A percentile compares a stretch with the other conserved stretches of the same genome.
Evolutionary conservation across 495 filamentous ascomycete genomes (phyloP).

Genomic region (Penicillium goetzii): DNA sequence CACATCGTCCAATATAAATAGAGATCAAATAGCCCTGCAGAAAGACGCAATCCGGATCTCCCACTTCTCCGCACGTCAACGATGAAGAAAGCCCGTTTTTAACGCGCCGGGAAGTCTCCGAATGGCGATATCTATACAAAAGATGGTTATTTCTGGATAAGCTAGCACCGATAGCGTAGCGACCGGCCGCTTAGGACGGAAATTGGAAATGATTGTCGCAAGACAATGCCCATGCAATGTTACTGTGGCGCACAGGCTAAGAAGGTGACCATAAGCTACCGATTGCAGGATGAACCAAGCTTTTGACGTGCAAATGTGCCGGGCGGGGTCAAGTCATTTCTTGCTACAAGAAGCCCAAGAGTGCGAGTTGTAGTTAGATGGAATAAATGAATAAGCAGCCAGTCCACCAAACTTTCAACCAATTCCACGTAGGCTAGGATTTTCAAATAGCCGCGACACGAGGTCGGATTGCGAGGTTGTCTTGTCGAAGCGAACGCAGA

Average conservation of each 20-base stretch:
- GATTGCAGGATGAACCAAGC: constrained; percentile 1
- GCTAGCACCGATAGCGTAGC: not conserved
- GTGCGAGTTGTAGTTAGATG: not conserved
- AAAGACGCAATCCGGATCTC: constrained; percentile 6
- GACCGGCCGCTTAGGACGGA: not conserved
- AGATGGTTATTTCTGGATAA: not conserved
- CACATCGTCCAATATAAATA: not conserved
- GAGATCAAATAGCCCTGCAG: not conserved
- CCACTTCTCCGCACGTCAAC: not conserved
- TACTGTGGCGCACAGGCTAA: constrained; percentile 4
- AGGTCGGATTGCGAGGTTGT: not conserved
- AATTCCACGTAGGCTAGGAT: not conserved
- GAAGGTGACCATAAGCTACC: not conserved
- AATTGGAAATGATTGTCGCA: not conserved
- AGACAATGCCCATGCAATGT: not conserved
- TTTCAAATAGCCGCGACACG: no score
- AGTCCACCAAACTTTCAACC: not conserved
- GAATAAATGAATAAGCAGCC: not conserved
- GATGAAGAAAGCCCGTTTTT: not conserved
- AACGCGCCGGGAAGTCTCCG: not conserved
- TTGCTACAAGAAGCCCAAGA: not conserved
- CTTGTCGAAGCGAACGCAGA: not conserved
- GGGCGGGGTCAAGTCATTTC: not conserved
- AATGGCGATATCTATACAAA: not conserved
- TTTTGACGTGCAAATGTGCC: constrained; percentile 3